Conservation (phyloP, 345 rosid species). For the Heritiera littoralis region DNA sequence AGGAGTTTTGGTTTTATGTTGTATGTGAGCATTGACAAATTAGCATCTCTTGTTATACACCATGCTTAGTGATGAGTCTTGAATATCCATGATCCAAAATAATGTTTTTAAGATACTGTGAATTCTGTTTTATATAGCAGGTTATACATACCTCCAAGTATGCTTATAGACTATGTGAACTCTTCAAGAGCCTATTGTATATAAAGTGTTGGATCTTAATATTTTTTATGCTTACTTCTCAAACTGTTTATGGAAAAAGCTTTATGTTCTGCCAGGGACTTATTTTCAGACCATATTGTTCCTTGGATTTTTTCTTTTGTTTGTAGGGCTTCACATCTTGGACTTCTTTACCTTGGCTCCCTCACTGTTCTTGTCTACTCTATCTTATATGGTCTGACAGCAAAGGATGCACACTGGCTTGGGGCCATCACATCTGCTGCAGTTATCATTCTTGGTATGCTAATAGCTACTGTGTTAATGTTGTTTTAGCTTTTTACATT, state of each 20-base stretch:
- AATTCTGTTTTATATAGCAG: not conserved
- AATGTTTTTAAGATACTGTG: not conserved
- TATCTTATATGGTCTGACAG: constrained; percentile 86
- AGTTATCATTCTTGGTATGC: constrained; percentile 86
- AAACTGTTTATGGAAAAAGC: not conserved
- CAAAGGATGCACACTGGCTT: constrained; percentile 94
- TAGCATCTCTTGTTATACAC: not conserved
- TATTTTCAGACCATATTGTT: constrained; percentile 9
- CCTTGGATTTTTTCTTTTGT: constrained; percentile 24
- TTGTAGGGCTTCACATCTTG: constrained; percentile 94
- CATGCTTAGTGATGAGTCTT: constrained; percentile 22
- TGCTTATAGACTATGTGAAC: not conserved
- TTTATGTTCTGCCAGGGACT: constrained; percentile 11
- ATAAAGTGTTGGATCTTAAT: not conserved
- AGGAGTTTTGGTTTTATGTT: not conserved
- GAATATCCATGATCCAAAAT: constrained; percentile 17
- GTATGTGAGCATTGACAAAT: not conserved
- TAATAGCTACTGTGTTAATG: constrained; percentile 17
- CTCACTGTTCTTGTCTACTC: constrained; percentile 86
- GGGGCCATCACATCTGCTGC: constrained; percentile 97
- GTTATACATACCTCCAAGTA: not conserved
- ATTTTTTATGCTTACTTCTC: not conserved
- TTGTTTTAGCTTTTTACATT: constrained; percentile 19
- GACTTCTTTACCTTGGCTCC: constrained; percentile 83
- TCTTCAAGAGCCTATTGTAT: not conserved